A percentile compares a stretch with the other conserved stretches of the same genome.
Evolutionary conservation across 1,139 yeast genomes (phyloP).

Genomic region (Pichia kudriavzevii): DNA sequence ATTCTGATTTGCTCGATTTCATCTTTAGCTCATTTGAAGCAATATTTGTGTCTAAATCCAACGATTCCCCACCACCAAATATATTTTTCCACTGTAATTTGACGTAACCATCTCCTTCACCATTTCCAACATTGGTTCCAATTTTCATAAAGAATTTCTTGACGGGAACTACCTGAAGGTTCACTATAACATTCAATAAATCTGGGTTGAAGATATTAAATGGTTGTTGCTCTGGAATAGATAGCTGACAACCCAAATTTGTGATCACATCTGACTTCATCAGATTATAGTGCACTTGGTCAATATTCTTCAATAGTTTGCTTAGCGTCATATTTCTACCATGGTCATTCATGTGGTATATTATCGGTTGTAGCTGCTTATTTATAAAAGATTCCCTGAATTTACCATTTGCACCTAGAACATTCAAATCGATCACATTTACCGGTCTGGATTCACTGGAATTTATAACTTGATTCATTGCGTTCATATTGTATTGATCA

Average conservation of each 20-base stretch:
- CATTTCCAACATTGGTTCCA: constrained; percentile 92
- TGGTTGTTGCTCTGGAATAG: constrained; percentile 16
- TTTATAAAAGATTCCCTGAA: constrained; percentile 46
- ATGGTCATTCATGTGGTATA: constrained; percentile 20
- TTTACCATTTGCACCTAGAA: constrained; percentile 42
- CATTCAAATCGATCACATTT: constrained; percentile 40
- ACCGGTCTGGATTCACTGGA: constrained; percentile 40
- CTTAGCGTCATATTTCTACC: constrained; percentile 26
- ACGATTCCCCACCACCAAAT: constrained; percentile 82
- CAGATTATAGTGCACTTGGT: constrained; percentile 38
- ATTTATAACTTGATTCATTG: constrained; percentile 36
- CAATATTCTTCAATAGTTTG: constrained; percentile 35
- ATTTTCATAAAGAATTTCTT: constrained; percentile 71
- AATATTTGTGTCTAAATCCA: constrained; percentile 66
- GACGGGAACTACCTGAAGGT: constrained; percentile 51
- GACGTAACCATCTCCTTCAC: constrained; percentile 89
- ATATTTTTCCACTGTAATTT: constrained; percentile 69
- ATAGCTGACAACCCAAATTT: constrained; percentile 26
- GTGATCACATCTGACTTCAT: constrained; percentile 29
- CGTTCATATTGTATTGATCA: constrained; percentile 34
- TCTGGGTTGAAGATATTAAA: constrained; percentile 16
- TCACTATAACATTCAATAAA: constrained; percentile 44
- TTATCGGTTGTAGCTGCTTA: constrained; percentile 49
- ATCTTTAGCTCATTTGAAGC: constrained; percentile 43
- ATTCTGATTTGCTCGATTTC: constrained; percentile 71